phyloP scores from a whole-genome alignment of 495 filamentous ascomycete species.

The Tuber melanosporum region DNA sequence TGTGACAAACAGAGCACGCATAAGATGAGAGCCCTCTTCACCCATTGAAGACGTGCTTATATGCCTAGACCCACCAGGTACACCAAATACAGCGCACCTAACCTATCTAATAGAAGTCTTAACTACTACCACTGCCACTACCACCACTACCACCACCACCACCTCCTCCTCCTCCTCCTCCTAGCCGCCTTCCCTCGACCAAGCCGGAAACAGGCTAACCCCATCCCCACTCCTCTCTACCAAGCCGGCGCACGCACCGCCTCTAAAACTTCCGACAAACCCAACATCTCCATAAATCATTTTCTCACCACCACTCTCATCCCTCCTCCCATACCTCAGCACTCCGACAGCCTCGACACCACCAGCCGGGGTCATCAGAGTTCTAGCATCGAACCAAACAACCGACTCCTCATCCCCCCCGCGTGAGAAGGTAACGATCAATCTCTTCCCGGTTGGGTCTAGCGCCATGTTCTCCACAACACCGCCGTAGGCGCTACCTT shows the following conservation, averaged over 20 bases:
- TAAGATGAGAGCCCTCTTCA: neutral
- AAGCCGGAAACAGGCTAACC: constrained; percentile 21
- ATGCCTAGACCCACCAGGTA: neutral
- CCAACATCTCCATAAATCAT: constrained; percentile 13
- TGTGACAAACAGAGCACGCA: neutral
- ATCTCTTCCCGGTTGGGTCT: constrained; percentile 18
- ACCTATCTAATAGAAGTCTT: neutral
- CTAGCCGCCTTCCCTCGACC: constrained; percentile 4
- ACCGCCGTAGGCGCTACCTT: constrained; percentile 12
- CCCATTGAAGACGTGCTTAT: neutral
- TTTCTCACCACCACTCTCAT: neutral
- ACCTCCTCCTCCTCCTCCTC: neutral
- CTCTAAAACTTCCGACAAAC: constrained; percentile 18
- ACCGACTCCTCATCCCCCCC: constrained; percentile 9
- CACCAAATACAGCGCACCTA: neutral
- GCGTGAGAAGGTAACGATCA: constrained; percentile 19
- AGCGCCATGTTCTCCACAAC: constrained; percentile 25
- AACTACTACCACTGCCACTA: neutral
- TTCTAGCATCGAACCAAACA: constrained; percentile 25
- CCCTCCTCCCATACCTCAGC: constrained; percentile 12
- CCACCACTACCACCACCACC: neutral
- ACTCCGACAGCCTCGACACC: constrained; percentile 17
- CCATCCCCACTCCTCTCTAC: constrained; percentile 9
- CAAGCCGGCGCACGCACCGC: constrained; percentile 26
- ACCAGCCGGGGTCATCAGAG: constrained; percentile 5